Evolutionary conservation across 441 rosid genomes (phyloP).

Genomic region (Brassica hybrid): DNA sequence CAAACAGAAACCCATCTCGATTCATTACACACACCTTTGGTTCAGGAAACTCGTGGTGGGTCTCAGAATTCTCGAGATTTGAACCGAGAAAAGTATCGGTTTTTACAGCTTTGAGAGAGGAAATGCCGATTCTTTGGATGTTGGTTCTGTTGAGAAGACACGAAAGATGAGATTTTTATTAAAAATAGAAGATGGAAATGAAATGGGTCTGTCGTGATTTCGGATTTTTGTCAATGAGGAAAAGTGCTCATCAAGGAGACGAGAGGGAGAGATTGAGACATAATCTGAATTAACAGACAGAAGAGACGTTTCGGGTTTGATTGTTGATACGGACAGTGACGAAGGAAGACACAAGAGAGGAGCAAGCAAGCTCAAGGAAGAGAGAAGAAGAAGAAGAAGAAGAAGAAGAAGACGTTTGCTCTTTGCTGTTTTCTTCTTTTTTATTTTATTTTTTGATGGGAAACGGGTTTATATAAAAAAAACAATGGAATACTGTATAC

Average conservation of each 20-base stretch:
- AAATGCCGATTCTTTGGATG: slow-evolving; percentile 29
- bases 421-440: slow-evolving; percentile 26
- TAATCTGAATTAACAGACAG: slow-evolving; percentile 22
- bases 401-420: slow-evolving; percentile 32
- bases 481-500: neutral
- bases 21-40: slow-evolving; percentile 47
- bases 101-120: neutral
- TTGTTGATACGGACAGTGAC: slow-evolving; percentile 19
- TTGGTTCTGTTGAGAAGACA: neutral
- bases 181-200: slow-evolving; percentile 37
- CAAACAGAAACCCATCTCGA: slow-evolving; percentile 30
- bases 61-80: slow-evolving; percentile 41
- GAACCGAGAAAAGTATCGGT: slow-evolving; percentile 1
- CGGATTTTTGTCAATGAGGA: slow-evolving; percentile 39
- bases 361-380: slow-evolving; percentile 42
- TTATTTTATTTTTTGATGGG: neutral
- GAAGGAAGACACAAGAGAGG: slow-evolving; percentile 28
- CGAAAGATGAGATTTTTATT: slow-evolving; percentile 29
- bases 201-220: slow-evolving; percentile 49
- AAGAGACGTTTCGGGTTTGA: slow-evolving; percentile 39
- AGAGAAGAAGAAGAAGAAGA: slow-evolving; percentile 27
- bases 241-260: slow-evolving; percentile 28
- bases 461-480: slow-evolving; percentile 17
- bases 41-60: slow-evolving; percentile 16
- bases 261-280: slow-evolving; percentile 1